Percentiles rank a stretch among this genome's conserved stretches.
These are phyloP conservation scores for Auxenochlorella pyrenoidosa DNA, from an alignment of 139 green algal species.

Conservation along the genomic window DNA sequence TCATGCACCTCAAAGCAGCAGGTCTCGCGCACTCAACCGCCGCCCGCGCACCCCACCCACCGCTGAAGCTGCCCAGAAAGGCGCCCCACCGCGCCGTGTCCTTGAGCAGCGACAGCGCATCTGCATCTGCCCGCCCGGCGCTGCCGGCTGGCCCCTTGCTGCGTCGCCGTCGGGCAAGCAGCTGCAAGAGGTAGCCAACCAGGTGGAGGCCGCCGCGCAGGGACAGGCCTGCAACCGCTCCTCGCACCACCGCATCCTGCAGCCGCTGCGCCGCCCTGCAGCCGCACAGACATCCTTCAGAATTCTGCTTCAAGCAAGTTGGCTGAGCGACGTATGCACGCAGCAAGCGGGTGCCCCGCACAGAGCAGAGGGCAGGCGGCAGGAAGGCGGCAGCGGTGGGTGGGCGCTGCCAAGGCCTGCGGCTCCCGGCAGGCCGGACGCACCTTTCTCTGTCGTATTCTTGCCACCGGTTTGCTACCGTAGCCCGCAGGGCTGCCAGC, in stretches of 20 bases:
- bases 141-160: background rate
- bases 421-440: background rate
- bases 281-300: too few relatives aligned
- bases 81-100: conserved; percentile 77
- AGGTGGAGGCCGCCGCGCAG: conserved; percentile 59
- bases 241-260: conserved; percentile 49
- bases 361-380: background rate
- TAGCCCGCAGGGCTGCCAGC: background rate
- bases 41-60: background rate
- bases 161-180: conserved; percentile 31
- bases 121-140: background rate
- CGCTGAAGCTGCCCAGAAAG: conserved; percentile 66
- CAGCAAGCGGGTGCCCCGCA: background rate
- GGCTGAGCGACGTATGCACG: too few relatives aligned
- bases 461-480: background rate
- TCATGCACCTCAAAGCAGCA: background rate
- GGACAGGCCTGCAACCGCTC: conserved; percentile 44
- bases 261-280: conserved; percentile 32
- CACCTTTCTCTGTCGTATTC: background rate
- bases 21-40: too few relatives aligned
- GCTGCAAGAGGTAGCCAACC: conserved; percentile 40
- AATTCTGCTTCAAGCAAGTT: too few relatives aligned
- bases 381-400: background rate
- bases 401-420: background rate
- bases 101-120: conserved; percentile 36